Evolutionary conservation across 1,284 basidiomycete genomes (phyloP), one percentile per base, ranked within the genome.

Genomic region (Boletus semigastroideus): DNA sequence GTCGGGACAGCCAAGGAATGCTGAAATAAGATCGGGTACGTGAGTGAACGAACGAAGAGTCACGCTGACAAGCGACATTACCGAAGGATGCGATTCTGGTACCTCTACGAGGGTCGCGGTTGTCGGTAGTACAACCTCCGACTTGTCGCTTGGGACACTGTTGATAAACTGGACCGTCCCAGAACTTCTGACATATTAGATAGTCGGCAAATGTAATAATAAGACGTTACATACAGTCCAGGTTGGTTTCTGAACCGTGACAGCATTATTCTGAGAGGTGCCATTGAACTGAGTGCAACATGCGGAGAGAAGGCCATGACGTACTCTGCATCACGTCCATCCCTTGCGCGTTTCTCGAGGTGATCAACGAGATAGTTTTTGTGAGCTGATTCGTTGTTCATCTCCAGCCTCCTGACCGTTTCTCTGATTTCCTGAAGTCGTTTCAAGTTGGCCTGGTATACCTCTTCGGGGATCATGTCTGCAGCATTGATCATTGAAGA

Each of bases 261-360:
- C 46, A 70, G 43, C 51, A 54, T 49, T 13, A 54, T 48, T 48
- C 65, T 66, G 34, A 34, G 12, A n/a, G 17, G 27, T 16, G 36
- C 38, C 44, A 48, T 43, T 13, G n/a, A 34, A 43, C 33, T 48
- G 22, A 49, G 53, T 41, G 20, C 22, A 54, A 41, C 37, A 14
- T 20, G 33, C 1, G 7, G 11, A 8, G 22, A 20, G 16, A 11
- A n/a, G n/a, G 10, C 25, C 28, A 51, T 7, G 16, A 58, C 73
- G 51, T 57, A 77, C 75, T 72, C 64, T 22, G 75, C 74, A 45
- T 72, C 57, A 16, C 64, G 65, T 2, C 66, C 66, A 0, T 67
- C 63, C 36, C 55, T 46, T 13, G 54, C 55, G 48, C 66, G 66
- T 54, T 57, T 53, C 51, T 70, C 52, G 12, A 66, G 66, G 38